phyloP scores from a whole-genome alignment of 75 land plant species.

The Picea sitchensis region DNA sequence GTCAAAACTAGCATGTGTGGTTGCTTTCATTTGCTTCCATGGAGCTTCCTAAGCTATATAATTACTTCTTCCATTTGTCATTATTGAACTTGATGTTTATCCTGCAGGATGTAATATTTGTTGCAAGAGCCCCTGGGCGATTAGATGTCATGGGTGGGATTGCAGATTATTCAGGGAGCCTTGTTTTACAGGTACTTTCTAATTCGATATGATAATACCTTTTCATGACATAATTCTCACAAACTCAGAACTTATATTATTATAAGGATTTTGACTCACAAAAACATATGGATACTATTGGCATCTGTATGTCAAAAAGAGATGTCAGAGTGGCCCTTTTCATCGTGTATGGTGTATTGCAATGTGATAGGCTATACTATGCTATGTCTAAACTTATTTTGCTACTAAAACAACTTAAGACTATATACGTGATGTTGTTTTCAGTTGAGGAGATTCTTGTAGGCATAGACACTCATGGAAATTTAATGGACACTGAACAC shows the following conservation, averaged over 20 bases:
- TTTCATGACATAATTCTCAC: background rate
- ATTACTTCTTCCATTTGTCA: background rate
- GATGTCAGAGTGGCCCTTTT: no score
- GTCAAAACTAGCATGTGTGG: no score
- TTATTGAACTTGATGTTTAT: background rate
- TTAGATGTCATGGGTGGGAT: conserved; percentile 99
- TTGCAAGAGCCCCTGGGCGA: conserved; percentile 96
- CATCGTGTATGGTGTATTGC: background rate
- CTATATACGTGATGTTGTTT: background rate
- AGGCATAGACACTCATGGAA: background rate
- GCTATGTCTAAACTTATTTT: background rate
- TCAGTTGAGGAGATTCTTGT: background rate
- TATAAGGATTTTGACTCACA: background rate
- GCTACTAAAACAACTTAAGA: background rate
- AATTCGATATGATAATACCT: background rate
- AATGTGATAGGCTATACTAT: background rate
- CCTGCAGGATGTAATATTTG: conserved; percentile 84
- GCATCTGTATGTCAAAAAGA: background rate
- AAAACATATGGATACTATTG: background rate
- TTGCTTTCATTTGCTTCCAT: background rate
- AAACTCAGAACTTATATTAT: background rate
- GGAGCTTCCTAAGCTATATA: background rate
- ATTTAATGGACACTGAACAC: background rate
- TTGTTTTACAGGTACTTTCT: conserved; percentile 83
- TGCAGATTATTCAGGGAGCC: conserved; percentile 98